Conservation (phyloP, 768 basidiomycete genomes). For the Austroboletus eburneus region DNA sequence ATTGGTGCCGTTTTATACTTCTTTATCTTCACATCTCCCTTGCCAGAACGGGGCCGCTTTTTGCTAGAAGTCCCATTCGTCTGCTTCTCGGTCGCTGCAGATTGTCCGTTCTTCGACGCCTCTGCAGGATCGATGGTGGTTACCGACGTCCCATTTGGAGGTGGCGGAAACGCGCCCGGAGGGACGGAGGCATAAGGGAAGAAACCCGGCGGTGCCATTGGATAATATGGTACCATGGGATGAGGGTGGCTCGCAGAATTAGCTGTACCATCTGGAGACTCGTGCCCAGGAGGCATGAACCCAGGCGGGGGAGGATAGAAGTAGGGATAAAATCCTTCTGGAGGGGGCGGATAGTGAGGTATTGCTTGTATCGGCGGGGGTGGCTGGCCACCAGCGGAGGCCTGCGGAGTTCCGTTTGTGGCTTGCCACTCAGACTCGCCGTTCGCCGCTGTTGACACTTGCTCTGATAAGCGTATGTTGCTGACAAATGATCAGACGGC, state of each 20-base stretch:
- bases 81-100: slow-evolving; percentile 15
- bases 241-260: slow-evolving; percentile 29
- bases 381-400: slow-evolving; percentile 15
- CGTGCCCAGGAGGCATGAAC: slow-evolving; percentile 36
- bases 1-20: slow-evolving; percentile 25
- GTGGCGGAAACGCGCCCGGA: slow-evolving; percentile 31
- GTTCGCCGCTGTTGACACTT: slow-evolving; percentile 12
- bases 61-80: slow-evolving; percentile 18
- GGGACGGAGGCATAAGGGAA: slow-evolving; percentile 33
- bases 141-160: slow-evolving; percentile 22
- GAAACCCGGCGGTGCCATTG: slow-evolving; percentile 37
- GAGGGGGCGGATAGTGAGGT: slow-evolving; percentile 32
- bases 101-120: slow-evolving; percentile 22
- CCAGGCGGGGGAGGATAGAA: slow-evolving; percentile 40
- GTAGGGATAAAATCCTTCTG: slow-evolving; percentile 44
- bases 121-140: slow-evolving; percentile 26
- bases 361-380: slow-evolving; percentile 26
- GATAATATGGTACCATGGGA: slow-evolving; percentile 34
- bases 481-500: slow-evolving; percentile 6
- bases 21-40: slow-evolving; percentile 30
- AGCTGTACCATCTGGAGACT: slow-evolving; percentile 31
- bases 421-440: slow-evolving; percentile 35
- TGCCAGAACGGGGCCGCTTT: slow-evolving; percentile 30
- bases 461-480: slow-evolving; percentile 9
- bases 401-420: slow-evolving; percentile 19